Evolutionary conservation across 805 yeast genomes (phyloP).

Genomic region (Hanseniaspora guilliermondii): DNA sequence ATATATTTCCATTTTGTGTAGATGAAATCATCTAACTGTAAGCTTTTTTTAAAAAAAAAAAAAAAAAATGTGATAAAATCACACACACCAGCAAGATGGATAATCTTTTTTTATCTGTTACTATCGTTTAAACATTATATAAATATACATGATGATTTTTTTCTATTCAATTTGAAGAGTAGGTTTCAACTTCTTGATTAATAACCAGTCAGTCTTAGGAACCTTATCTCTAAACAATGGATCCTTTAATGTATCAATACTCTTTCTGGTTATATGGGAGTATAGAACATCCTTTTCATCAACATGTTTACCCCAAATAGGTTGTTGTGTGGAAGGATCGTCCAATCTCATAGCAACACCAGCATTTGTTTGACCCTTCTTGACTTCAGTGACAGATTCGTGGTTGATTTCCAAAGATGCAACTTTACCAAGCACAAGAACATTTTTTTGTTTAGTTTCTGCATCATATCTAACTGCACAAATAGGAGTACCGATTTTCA

Average conservation of each 20-base stretch:
- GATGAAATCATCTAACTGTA: too few relatives aligned
- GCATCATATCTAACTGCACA: constrained; percentile 88
- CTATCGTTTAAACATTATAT: background rate
- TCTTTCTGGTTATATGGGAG: constrained; percentile 78
- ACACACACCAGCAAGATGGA: too few relatives aligned
- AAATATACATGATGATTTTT: background rate
- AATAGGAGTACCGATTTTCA: constrained; percentile 87
- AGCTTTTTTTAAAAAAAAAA: background rate
- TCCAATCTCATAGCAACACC: constrained; percentile 99
- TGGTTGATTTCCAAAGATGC: constrained; percentile 93
- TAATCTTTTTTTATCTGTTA: too few relatives aligned
- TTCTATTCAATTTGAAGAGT: constrained; percentile 61
- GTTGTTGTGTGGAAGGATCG: constrained; percentile 81
- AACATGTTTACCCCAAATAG: constrained; percentile 98
- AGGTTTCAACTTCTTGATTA: constrained; percentile 77
- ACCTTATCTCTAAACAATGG: constrained; percentile 95
- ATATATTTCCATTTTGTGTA: too few relatives aligned
- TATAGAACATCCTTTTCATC: constrained; percentile 84
- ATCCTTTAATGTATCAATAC: constrained; percentile 94
- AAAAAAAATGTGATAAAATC: too few relatives aligned
- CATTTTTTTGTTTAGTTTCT: constrained; percentile 56
- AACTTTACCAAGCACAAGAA: constrained; percentile 71
- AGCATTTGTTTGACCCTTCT: constrained; percentile 90
- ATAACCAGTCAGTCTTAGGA: constrained; percentile 88
- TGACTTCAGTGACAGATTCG: constrained; percentile 62